These are phyloP conservation scores for Xylariaceae sp. DNA, from an alignment of 2,329 filamentous ascomycete genomes.

Conservation along the genomic window DNA sequence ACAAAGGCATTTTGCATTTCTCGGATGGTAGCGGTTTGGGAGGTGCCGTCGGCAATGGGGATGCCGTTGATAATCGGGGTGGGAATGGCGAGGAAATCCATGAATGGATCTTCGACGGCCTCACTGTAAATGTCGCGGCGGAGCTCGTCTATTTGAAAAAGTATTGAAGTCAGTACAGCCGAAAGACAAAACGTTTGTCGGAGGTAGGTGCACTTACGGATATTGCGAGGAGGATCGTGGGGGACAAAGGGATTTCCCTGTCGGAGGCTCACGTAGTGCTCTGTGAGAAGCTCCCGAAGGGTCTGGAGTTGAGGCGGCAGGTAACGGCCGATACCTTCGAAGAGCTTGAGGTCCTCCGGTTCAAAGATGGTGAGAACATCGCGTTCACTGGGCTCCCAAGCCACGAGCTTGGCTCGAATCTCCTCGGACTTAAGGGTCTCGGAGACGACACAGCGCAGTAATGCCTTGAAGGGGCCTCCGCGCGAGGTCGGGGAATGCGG, in stretches of 20 bases:
- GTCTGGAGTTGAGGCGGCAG: conserved; percentile 1
- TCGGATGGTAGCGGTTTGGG: conserved; percentile 9
- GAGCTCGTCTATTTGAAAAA: not conserved
- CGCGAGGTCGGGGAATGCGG: too few species aligned
- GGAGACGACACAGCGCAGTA: not conserved
- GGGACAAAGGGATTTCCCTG: not conserved
- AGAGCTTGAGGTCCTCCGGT: conserved; percentile 10
- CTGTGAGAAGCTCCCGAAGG: conserved; percentile 18
- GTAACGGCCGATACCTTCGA: conserved; percentile 15
- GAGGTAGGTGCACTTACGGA: not conserved
- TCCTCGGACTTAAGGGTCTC: conserved; percentile 10
- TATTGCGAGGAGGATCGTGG: not conserved
- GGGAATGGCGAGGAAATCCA: conserved; percentile 11
- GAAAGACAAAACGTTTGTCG: not conserved
- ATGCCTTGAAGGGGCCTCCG: too few species aligned
- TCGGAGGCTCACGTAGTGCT: conserved; percentile 11
- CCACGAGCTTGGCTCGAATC: conserved; percentile 16
- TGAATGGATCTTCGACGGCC: conserved; percentile 7
- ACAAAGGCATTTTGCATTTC: not conserved
- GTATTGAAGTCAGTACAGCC: not conserved
- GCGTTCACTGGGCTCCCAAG: conserved; percentile 15
- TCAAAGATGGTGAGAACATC: conserved; percentile 21
- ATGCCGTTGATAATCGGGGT: conserved; percentile 18
- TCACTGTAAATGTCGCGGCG: not conserved
- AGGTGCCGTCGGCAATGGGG: conserved; percentile 25